Evolutionary conservation across 257 asterid genomes (phyloP), one percentile per base, ranked within the genome.

Genomic region (Plantago major): DNA sequence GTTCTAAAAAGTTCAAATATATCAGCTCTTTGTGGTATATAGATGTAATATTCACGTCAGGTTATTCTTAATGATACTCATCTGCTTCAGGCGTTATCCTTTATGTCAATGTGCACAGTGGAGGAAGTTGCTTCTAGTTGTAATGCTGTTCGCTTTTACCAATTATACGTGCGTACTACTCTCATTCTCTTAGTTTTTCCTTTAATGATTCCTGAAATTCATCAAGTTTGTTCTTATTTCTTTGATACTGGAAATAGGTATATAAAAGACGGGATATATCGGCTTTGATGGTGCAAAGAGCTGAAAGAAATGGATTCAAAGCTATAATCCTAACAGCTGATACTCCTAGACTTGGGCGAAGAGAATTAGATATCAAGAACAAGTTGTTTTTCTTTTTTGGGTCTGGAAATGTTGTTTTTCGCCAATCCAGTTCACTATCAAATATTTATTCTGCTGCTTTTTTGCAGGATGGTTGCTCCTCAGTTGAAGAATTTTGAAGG

Each of bases 61-160:
- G n/a, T n/a, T n/a, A n/a, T n/a, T n/a, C n/a, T 15, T 46, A 46
- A 16, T 46, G 16, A 10, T 4, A 46, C 13, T 46, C 51, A 11
- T 46, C 15, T 18, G 17, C 19, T 66, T 30, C 61, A 84, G 93
- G 77, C 60, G 62, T 49, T 84, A 66, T 85, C 94, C 13, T 85
- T 80, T 71, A 53, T 19, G 18, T 76, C 94, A 14, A 79, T 68
- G 44, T 78, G 89, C 73, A 74, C 81, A 0, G 26, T 85, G 50
- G 87, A 82, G 74, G 94, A 85, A 70, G 94, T 85, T 61, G 83
- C 89, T 62, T 76, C 85, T 0, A 85, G 89, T 80, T 78, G 85
- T 70, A 67, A 78, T 22, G 85, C 89, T 54, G 74, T 76, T 71
- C 85, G 87, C 62, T 85, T 85, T 78, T 85, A 75, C 78, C 94